Percentiles rank a stretch among this genome's conserved stretches.
Conservation (phyloP, 257 asterid species). For the Coffea eugenioides region DNA sequence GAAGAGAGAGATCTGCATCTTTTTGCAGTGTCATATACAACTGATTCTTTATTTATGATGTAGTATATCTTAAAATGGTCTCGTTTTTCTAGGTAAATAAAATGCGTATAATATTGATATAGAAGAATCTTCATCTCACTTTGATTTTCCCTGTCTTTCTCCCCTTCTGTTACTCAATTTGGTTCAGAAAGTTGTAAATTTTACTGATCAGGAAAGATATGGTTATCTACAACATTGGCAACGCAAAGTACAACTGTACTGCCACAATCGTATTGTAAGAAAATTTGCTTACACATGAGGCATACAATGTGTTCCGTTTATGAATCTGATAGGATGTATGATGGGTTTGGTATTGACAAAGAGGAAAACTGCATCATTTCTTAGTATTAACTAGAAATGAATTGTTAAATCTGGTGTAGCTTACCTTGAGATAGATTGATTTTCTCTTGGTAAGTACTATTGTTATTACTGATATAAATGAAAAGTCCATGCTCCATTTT, state of each 20-base stretch:
- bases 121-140: too few relatives aligned
- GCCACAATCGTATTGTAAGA: background rate
- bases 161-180: too few relatives aligned
- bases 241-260: background rate
- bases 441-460: background rate
- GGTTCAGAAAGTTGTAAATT: too few relatives aligned
- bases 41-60: too few relatives aligned
- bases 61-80: too few relatives aligned
- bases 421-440: background rate
- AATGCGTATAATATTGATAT: too few relatives aligned
- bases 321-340: conserved; percentile 3
- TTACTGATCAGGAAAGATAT: too few relatives aligned
- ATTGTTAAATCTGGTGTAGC: background rate
- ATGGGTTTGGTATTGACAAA: background rate
- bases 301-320: background rate
- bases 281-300: background rate
- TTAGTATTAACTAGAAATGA: background rate
- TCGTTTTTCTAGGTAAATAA: too few relatives aligned
- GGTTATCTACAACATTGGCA: background rate
- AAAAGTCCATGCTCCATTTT: background rate
- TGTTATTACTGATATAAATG: background rate
- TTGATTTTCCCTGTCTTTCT: too few relatives aligned
- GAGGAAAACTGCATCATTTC: background rate
- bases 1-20: too few relatives aligned
- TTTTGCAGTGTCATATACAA: too few relatives aligned